phyloP scores from a whole-genome alignment of 345 rosid genomes.

The Eucalyptus cloeziana region DNA sequence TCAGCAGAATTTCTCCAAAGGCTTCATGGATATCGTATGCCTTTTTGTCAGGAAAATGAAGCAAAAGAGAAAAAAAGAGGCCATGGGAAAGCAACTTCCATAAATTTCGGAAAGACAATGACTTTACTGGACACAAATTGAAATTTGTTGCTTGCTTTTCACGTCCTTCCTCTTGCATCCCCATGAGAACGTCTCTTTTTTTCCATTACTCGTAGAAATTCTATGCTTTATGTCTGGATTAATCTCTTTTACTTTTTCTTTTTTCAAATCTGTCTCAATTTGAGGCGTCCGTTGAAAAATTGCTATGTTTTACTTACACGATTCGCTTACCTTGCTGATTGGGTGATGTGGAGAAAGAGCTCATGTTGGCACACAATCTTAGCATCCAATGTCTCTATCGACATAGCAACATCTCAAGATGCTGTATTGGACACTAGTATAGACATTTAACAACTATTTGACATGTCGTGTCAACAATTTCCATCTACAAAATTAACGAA shows the following conservation, averaged over 20 bases:
- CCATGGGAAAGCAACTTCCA: not conserved
- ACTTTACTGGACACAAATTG: not conserved
- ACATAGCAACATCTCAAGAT: no score
- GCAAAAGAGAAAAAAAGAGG: not conserved
- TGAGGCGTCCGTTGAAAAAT: accelerated
- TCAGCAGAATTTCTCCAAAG: not conserved
- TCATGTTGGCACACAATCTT: no score
- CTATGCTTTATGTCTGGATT: no score
- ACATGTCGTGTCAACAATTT: no score
- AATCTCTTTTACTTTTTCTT: no score
- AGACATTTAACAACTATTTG: no score
- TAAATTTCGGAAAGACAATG: not conserved
- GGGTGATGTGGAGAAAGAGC: no score
- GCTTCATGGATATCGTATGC: not conserved
- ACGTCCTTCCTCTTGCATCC: not conserved
- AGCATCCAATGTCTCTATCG: accelerated
- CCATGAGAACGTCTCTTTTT: not conserved
- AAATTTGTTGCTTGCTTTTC: not conserved
- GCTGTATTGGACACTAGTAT: no score
- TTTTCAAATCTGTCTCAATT: no score
- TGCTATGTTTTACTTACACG: not conserved
- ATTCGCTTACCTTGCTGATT: accelerated
- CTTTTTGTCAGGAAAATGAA: no score
- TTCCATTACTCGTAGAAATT: no score
- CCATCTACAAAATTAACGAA: accelerated